These are phyloP conservation scores for Grigorovia transvaalensis DNA, from an alignment of 805 yeast species.

Conservation along the genomic window DNA sequence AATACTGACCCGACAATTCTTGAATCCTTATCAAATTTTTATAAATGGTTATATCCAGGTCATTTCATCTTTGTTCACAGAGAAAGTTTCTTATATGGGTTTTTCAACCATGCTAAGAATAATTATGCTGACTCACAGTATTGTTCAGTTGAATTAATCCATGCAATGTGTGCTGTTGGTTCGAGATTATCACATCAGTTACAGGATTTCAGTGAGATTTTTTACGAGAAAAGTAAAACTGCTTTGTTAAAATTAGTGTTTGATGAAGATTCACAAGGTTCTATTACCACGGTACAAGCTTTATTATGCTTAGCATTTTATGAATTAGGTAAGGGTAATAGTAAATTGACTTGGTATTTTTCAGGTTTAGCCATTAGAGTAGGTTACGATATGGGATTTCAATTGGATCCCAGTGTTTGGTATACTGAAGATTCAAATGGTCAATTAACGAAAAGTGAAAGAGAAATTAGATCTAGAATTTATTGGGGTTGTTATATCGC, in stretches of 20 bases:
- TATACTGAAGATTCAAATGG: conserved; percentile 30
- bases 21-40: conserved; percentile 32
- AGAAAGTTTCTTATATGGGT: conserved; percentile 51
- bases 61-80: conserved; percentile 52
- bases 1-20: conserved; percentile 24
- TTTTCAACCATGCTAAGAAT: conserved; percentile 44
- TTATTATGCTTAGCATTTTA: conserved; percentile 48
- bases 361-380: conserved; percentile 53
- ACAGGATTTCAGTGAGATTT: conserved; percentile 33
- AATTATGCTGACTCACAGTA: conserved; percentile 34
- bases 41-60: conserved; percentile 59
- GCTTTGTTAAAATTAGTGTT: conserved; percentile 31
- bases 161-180: conserved; percentile 51
- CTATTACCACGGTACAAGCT: conserved; percentile 49
- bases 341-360: conserved; percentile 53
- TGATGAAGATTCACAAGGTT: conserved; percentile 30
- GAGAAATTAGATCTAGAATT: conserved; percentile 47
- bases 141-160: conserved; percentile 45
- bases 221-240: conserved; percentile 38
- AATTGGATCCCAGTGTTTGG: conserved; percentile 53
- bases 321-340: conserved; percentile 50
- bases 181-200: conserved; percentile 38
- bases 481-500: conserved; percentile 61
- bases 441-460: conserved; percentile 38
- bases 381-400: conserved; percentile 58